Conservation (phyloP, 306 rosid species). For the Fagus sylvatica region DNA sequence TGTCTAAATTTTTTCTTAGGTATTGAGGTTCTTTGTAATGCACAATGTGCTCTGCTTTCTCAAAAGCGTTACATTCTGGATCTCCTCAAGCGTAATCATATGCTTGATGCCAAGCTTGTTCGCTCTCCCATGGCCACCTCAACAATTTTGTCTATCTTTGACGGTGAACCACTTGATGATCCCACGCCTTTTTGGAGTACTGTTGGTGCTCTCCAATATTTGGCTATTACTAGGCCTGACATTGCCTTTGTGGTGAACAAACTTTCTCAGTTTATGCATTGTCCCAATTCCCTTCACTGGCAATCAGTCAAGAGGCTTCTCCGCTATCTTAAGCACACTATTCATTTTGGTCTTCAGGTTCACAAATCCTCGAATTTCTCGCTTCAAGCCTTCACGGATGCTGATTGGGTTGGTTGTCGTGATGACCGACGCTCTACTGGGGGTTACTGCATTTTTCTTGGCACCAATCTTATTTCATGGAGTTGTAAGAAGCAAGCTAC, state of each 20-base stretch:
- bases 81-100: too few relatives aligned
- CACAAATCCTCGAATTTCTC: background rate
- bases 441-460: too few relatives aligned
- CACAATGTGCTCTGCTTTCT: too few relatives aligned
- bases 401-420: too few relatives aligned
- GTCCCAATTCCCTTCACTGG: background rate
- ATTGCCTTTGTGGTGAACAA: background rate
- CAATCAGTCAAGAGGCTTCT: background rate
- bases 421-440: too few relatives aligned
- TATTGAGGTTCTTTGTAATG: too few relatives aligned
- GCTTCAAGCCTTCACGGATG: too few relatives aligned
- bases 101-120: background rate
- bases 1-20: too few relatives aligned
- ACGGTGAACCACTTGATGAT: background rate
- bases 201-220: background rate
- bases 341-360: background rate
- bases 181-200: background rate
- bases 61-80: too few relatives aligned
- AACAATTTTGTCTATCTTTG: too few relatives aligned
- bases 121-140: background rate
- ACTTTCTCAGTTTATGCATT: background rate
- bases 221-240: background rate
- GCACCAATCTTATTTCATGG: too few relatives aligned
- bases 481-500: too few relatives aligned
- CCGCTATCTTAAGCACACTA: background rate